Percentiles rank a stretch among this genome's conserved stretches.
Evolutionary conservation across 192 early-diverging fungal genomes (phyloP).

Genomic region (Backusella liffmaniae): DNA sequence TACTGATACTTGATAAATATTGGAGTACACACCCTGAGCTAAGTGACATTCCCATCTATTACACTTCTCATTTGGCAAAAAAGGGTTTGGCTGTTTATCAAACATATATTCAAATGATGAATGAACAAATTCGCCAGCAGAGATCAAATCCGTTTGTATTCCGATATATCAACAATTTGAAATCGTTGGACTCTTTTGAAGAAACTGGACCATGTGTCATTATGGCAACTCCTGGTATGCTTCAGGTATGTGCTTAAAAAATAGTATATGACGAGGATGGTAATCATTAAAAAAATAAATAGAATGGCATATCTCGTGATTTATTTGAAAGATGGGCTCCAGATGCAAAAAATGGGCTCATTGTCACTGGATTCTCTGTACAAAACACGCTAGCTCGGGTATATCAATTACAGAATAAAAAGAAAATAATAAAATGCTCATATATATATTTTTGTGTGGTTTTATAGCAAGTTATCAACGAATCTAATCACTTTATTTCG

Average conservation of each 20-base stretch:
- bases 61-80: slow-evolving; percentile 90
- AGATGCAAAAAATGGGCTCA: slow-evolving; percentile 86
- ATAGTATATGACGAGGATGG: background rate
- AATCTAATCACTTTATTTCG: slow-evolving; percentile 80
- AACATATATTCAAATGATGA: slow-evolving; percentile 99
- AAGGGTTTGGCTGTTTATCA: slow-evolving; percentile 96
- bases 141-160: slow-evolving; percentile 94
- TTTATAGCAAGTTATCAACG: slow-evolving; percentile 60
- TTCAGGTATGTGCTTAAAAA: slow-evolving; percentile 59
- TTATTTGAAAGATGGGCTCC: slow-evolving; percentile 95
- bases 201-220: slow-evolving; percentile 97
- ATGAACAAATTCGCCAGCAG: slow-evolving; percentile 86
- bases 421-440: slow-evolving; percentile 18
- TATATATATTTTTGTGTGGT: background rate
- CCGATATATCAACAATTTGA: slow-evolving; percentile 89
- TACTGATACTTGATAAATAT: slow-evolving; percentile 96
- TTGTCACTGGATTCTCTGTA: slow-evolving; percentile 97
- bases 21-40: slow-evolving; percentile 88
- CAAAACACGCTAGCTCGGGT: slow-evolving; percentile 92
- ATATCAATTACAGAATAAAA: background rate
- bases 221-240: slow-evolving; percentile 97
- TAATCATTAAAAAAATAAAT: too few relatives aligned
- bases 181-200: slow-evolving; percentile 82
- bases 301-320: slow-evolving; percentile 91
- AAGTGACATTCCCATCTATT: slow-evolving; percentile 92